Evolutionary conservation across 768 basidiomycete species (phyloP).

Genomic region (Mycena crocata): DNA sequence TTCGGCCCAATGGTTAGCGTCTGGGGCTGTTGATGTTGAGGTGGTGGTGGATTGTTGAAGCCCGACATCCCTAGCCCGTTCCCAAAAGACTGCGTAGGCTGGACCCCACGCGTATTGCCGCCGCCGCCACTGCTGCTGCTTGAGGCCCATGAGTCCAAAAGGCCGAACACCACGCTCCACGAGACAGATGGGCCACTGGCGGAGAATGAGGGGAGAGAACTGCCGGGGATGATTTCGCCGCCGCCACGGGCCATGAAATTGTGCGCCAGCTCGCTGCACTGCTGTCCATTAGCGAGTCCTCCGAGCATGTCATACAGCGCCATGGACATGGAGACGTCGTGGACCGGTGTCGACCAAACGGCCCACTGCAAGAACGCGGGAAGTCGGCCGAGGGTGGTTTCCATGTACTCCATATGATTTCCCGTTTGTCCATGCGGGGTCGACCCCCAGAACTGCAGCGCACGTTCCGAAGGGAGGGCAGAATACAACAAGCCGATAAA

Average conservation of each 20-base stretch:
- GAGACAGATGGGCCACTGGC: constrained; percentile 71
- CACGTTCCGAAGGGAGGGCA: constrained; percentile 77
- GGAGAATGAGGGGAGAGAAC: constrained; percentile 63
- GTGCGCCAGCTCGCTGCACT: constrained; percentile 88
- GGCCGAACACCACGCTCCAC: constrained; percentile 81
- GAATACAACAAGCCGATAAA: constrained; percentile 87
- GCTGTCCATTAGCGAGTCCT: constrained; percentile 85
- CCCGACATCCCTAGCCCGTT: constrained; percentile 33
- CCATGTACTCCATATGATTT: constrained; percentile 68
- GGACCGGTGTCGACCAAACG: constrained; percentile 83
- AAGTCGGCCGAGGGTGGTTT: constrained; percentile 71
- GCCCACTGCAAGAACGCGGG: constrained; percentile 91
- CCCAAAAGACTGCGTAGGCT: constrained; percentile 56
- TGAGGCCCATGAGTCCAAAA: constrained; percentile 80
- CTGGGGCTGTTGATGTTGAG: constrained; percentile 48
- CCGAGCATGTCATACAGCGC: constrained; percentile 91
- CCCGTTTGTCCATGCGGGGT: constrained; percentile 54
- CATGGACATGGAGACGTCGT: constrained; percentile 78
- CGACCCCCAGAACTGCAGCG: constrained; percentile 89
- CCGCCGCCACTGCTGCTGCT: constrained; percentile 17
- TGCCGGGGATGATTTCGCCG: constrained; percentile 74
- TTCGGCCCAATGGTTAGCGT: constrained; percentile 68
- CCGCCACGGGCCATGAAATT: constrained; percentile 89
- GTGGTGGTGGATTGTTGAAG: constrained; percentile 50
- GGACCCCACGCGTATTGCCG: constrained; percentile 53